Percentiles rank a stretch among this genome's conserved stretches.
These are phyloP conservation scores for Pontederia paniculata DNA, from an alignment of 176 grass and related monocot genomes.

Conservation along the genomic window DNA sequence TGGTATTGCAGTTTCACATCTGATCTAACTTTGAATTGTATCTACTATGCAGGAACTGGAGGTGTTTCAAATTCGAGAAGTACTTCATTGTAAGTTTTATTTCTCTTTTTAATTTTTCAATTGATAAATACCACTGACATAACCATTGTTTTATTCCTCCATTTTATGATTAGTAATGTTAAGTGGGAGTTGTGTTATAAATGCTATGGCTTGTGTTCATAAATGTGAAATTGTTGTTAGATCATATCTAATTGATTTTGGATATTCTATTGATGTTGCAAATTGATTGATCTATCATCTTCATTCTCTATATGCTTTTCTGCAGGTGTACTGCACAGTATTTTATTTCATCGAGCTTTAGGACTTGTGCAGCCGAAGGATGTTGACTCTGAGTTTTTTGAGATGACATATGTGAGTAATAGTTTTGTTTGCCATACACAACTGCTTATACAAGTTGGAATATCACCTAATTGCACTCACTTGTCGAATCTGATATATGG, in stretches of 20 bases:
- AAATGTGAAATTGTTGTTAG: too few relatives aligned
- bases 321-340: constrained; percentile 32
- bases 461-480: too few relatives aligned
- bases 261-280: too few relatives aligned
- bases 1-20: background rate
- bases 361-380: constrained; percentile 29
- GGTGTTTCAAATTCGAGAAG: constrained; percentile 26
- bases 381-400: constrained; percentile 30
- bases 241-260: too few relatives aligned
- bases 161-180: background rate
- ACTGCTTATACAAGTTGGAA: too few relatives aligned
- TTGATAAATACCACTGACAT: background rate
- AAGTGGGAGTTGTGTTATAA: too few relatives aligned
- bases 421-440: background rate
- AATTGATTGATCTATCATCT: background rate
- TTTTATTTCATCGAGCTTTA: constrained; percentile 41
- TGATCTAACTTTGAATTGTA: background rate
- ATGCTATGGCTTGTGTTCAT: too few relatives aligned
- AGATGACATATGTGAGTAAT: constrained; percentile 34
- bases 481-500: too few relatives aligned
- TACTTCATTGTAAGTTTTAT: constrained; percentile 27
- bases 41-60: constrained; percentile 27
- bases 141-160: constrained; percentile 5
- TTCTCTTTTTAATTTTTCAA: constrained; percentile 3
- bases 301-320: constrained; percentile 5